Conservation (phyloP, 2,329 filamentous ascomycete species). For the Colletotrichum karsti region DNA sequence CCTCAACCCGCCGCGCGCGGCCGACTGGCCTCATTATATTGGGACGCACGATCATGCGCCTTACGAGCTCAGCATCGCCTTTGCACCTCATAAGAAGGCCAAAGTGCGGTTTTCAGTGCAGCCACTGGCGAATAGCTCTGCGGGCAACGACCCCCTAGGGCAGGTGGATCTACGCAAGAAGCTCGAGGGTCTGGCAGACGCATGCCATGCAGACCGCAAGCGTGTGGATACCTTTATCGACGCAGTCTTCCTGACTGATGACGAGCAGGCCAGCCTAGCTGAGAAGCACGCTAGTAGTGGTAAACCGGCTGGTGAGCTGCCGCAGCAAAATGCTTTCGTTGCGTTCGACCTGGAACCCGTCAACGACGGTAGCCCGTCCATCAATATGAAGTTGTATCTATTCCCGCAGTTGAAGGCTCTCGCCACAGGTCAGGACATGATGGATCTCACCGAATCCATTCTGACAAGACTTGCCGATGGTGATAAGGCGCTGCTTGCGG, state of each 20-base stretch:
- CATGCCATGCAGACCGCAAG: neutral
- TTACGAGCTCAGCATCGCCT: neutral
- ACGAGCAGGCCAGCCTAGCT: neutral
- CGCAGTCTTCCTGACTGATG: neutral
- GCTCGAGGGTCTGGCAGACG: neutral
- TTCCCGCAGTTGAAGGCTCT: constrained; percentile 17
- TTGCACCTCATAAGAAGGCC: neutral
- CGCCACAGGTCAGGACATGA: neutral
- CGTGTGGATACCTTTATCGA: neutral
- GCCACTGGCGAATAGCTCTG: neutral
- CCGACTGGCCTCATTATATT: neutral
- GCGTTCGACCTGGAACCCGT: neutral
- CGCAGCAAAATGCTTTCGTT: neutral
- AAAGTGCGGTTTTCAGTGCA: neutral
- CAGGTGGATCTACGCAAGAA: neutral
- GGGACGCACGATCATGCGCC: neutral
- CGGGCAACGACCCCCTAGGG: neutral
- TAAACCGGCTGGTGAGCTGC: neutral
- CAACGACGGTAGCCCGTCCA: neutral
- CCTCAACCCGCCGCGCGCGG: neutral
- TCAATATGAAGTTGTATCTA: constrained; percentile 9
- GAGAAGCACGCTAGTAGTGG: neutral
- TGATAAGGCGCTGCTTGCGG: neutral
- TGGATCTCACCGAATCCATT: neutral
- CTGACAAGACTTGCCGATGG: neutral